phyloP scores from a whole-genome alignment of 2,329 filamentous ascomycete genomes.

The Colletotrichum sidae region DNA sequence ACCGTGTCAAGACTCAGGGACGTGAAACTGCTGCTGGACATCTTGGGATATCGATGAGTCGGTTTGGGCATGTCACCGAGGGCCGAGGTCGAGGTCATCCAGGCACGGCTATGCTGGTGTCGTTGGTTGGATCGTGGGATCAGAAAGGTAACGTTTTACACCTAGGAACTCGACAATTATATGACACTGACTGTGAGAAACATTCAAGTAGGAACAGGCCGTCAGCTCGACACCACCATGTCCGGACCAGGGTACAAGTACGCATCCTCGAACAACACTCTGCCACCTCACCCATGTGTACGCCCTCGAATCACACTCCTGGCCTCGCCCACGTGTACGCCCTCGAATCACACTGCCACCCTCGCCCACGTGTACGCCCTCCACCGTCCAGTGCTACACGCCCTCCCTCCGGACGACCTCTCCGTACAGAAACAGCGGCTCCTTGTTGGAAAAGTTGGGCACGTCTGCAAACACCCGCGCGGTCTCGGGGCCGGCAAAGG shows the following conservation, averaged over 20 bases:
- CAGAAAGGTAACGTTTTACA: too few relatives aligned
- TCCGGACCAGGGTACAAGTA: neutral
- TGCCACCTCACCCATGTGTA: neutral
- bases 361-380: neutral
- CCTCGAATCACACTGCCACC: neutral
- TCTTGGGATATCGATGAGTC: too few relatives aligned
- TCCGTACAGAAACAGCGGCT: slow-evolving; percentile 47
- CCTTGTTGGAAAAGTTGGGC: slow-evolving; percentile 44
- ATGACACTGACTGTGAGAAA: too few relatives aligned
- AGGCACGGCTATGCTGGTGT: too few relatives aligned
- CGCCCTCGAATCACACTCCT: neutral
- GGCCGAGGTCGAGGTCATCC: too few relatives aligned
- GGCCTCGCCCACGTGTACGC: neutral
- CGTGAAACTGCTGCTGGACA: too few relatives aligned
- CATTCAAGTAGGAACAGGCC: too few relatives aligned
- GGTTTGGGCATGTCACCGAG: too few relatives aligned
- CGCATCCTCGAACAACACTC: neutral
- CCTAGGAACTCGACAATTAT: too few relatives aligned
- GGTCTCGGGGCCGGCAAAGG: neutral
- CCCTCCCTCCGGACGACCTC: slow-evolving; percentile 34
- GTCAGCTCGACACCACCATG: too few relatives aligned
- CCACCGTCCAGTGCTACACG: neutral
- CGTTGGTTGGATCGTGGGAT: too few relatives aligned
- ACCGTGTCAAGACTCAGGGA: too few relatives aligned
- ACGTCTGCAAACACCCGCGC: neutral